Conservation (phyloP, 176 grass and related monocot genomes). For the Tuctoria greenei region DNA sequence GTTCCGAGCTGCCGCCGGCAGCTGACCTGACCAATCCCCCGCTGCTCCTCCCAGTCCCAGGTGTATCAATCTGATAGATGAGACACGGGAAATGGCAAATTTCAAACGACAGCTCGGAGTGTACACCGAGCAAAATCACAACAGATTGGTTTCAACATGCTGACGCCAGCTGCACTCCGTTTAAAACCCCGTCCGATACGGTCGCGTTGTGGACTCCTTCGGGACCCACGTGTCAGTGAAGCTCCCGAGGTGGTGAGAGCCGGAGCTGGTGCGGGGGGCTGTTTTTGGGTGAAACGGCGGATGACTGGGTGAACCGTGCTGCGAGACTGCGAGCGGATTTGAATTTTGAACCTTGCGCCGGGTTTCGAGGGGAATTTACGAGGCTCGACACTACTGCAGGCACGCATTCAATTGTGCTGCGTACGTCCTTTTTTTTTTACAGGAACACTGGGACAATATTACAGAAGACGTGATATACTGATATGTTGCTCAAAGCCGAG, state of each 20-base stretch:
- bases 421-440: background rate
- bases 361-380: constrained; percentile 33
- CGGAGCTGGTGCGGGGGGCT: background rate
- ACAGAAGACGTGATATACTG: too few species aligned
- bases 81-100: constrained; percentile 25
- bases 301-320: too few species aligned
- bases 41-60: background rate
- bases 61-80: background rate
- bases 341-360: constrained; percentile 33
- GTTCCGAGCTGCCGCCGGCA: constrained; percentile 11
- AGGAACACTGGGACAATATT: too few species aligned
- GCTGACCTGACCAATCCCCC: background rate
- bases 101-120: background rate
- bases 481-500: too few species aligned
- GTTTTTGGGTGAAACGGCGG: background rate
- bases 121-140: constrained; percentile 7
- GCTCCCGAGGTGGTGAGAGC: background rate
- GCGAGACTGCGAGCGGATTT: background rate
- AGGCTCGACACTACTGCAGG: background rate
- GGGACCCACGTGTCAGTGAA: background rate
- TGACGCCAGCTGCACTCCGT: background rate
- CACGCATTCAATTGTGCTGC: background rate
- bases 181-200: background rate
- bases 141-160: background rate
- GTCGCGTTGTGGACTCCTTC: background rate